Evolutionary conservation across 2,329 filamentous ascomycete genomes (phyloP).

Genomic region (Cytospora piceae): DNA sequence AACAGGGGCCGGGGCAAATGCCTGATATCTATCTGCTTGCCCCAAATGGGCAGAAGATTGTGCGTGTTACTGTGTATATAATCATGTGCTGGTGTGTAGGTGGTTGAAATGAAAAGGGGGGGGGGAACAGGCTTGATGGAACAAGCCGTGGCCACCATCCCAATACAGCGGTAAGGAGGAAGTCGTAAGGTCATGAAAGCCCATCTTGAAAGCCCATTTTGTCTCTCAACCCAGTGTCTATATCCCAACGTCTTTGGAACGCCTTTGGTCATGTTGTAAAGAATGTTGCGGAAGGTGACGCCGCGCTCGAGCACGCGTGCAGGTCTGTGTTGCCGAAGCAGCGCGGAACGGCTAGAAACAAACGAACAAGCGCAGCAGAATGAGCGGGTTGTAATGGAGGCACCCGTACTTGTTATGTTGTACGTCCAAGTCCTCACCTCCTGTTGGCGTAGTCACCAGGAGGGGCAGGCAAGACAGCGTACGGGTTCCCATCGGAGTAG

Average conservation of each 20-base stretch:
- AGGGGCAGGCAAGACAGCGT: constrained; percentile 49
- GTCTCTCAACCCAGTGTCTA: constrained; percentile 6
- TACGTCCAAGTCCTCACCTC: constrained; percentile 37
- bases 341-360: not conserved
- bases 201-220: constrained; percentile 24
- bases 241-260: constrained; percentile 11
- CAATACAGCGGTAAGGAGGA: constrained; percentile 15
- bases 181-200: constrained; percentile 26
- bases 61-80: constrained; percentile 7
- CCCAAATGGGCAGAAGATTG: constrained; percentile 16
- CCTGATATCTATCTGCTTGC: constrained; percentile 27
- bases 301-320: constrained; percentile 4
- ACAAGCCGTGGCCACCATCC: constrained; percentile 20
- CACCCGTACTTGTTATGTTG: constrained; percentile 26
- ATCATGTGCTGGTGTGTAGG: constrained; percentile 10
- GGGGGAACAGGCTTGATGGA: not conserved
- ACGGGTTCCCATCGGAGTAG: constrained; percentile 53
- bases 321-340: constrained; percentile 3
- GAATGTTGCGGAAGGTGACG: constrained; percentile 7
- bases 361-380: constrained; percentile 13
- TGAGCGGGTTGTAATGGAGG: not conserved
- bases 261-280: constrained; percentile 14
- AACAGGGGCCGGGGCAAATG: constrained; percentile 33
- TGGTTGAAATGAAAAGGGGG: not conserved
- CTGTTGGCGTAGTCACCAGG: constrained; percentile 44